phyloP scores from a whole-genome alignment of 2,329 filamentous ascomycete species.

The Teratosphaeriaceae sp. region DNA sequence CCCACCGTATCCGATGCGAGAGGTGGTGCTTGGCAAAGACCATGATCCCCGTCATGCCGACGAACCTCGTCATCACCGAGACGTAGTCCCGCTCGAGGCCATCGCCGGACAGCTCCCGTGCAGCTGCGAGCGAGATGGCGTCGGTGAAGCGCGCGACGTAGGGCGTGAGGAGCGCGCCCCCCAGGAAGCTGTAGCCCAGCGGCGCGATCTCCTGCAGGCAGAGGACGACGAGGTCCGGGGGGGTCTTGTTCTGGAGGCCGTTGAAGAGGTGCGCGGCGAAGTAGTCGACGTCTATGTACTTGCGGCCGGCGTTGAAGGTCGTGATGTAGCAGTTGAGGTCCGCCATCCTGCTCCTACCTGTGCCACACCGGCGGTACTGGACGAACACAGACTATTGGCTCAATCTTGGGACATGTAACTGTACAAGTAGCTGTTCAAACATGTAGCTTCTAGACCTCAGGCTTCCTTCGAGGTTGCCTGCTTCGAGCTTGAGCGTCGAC shows the following conservation, averaged over 20 bases:
- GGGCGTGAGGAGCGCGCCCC: conserved; percentile 67
- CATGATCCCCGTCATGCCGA: conserved; percentile 86
- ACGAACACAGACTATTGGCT: not conserved
- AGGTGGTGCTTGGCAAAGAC: conserved; percentile 65
- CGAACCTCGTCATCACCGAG: conserved; percentile 63
- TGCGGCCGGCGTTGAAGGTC: conserved; percentile 84
- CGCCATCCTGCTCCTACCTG: conserved; percentile 23
- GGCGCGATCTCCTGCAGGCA: conserved; percentile 85
- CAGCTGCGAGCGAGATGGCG: conserved; percentile 46
- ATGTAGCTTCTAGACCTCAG: not conserved
- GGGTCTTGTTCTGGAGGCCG: conserved; percentile 38
- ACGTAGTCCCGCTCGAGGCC: conserved; percentile 52
- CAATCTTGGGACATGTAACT: not conserved
- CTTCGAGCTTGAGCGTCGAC: too few relatives aligned
- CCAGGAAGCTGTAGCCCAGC: conserved; percentile 76
- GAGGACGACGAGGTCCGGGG: conserved; percentile 61
- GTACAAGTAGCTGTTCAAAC: not conserved
- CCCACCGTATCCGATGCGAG: conserved; percentile 51
- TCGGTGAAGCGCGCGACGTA: conserved; percentile 68
- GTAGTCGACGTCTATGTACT: conserved; percentile 58
- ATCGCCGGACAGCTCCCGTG: conserved; percentile 48
- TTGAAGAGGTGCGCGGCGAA: conserved; percentile 58
- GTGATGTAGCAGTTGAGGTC: conserved; percentile 67
- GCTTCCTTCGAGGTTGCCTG: too few relatives aligned
- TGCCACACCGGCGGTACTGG: too few relatives aligned